These are phyloP conservation scores for Papiliotrema fonsecae DNA, from an alignment of 1,284 basidiomycete genomes.

Conservation along the genomic window DNA sequence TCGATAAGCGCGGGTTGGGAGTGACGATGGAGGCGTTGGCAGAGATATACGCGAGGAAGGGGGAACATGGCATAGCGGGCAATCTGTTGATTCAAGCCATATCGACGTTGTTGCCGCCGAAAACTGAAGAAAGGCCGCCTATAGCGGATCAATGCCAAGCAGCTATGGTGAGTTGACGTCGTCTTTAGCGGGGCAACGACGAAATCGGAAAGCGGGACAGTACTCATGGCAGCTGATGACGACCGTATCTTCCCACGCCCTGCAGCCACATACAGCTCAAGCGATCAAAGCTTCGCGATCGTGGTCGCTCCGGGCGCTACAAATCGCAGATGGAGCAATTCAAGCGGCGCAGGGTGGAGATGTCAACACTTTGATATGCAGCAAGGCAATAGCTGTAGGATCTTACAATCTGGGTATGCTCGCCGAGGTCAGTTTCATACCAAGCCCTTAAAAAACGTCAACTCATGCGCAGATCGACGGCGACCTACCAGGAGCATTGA, in stretches of 20 bases:
- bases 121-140: slow-evolving; percentile 16
- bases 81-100: slow-evolving; percentile 45
- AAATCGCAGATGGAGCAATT: slow-evolving; percentile 35
- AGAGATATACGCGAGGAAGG: slow-evolving; percentile 42
- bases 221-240: slow-evolving; percentile 40
- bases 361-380: slow-evolving; percentile 27
- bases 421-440: slow-evolving; percentile 34
- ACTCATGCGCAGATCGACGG: slow-evolving; percentile 26
- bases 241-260: slow-evolving; percentile 40
- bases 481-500: slow-evolving; percentile 24
- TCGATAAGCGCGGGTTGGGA: slow-evolving; percentile 42
- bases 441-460: too few relatives aligned
- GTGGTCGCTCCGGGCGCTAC: slow-evolving; percentile 42
- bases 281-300: slow-evolving; percentile 37
- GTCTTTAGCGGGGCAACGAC: not conserved
- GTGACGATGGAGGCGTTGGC: slow-evolving; percentile 48
- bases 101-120: slow-evolving; percentile 38
- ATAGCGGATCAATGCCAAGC: slow-evolving; percentile 44
- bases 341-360: slow-evolving; percentile 9
- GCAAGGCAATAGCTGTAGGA: slow-evolving; percentile 34
- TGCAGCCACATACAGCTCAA: slow-evolving; percentile 31
- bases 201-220: not conserved
- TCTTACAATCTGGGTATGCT: slow-evolving; percentile 46
- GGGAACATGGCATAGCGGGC: slow-evolving; percentile 35
- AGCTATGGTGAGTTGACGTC: slow-evolving; percentile 26